Base-by-base conservation (phyloP, 768 basidiomycete species). In the Gautieria morchelliformis region DNA sequence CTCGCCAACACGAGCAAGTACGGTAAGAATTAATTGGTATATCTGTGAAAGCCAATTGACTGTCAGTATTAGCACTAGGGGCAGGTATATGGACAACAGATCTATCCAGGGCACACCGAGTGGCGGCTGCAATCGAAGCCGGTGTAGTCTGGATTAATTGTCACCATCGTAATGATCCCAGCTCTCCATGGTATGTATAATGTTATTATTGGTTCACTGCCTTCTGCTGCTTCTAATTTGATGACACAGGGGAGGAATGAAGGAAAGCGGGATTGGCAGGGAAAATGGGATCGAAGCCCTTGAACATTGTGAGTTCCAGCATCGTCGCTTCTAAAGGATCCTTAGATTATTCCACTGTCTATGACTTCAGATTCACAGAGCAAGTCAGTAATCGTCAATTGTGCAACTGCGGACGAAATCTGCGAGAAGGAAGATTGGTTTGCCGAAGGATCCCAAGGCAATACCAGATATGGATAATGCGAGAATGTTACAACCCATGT, bases 101-200 rank as follows among this genome's bases (percentile, higher is more conserved):
- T 67, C 65, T 93, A 33, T 84, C 88, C 0, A 75, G 82, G 56
- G 89, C 86, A 10, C 89, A 92, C 65, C 82, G 85, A 4, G 78
- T 90, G 2, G 78, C 89, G 6, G 77, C 77, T 51, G 72, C 73
- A 35, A 82, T 93, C 37, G 77, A 93, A 62, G 74, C 84, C 17
- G 91, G 91, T 5, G 65, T 93, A 32, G 85, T 88, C 46, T 93
- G 91, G 91, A 80, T 92, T 39, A 93, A 93, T 66, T 90, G 87
- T 0, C 89, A 92, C 62, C 91, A 93, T 65, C 79, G 90, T 47
- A 93, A 93, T 63, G 89, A 93, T 65, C 91, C 91, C 8, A 87
- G 85, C 61, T 90, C 87, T 33, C 89, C 91, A 41, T 93, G 91
- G 90, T 89, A 65, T 40, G 78, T 66, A 33, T 49, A 27, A 27